Percentiles rank a stretch among this genome's conserved stretches.
phyloP scores from a whole-genome alignment of 2,329 filamentous ascomycete genomes.

The Paraphoma chrysanthemicola region DNA sequence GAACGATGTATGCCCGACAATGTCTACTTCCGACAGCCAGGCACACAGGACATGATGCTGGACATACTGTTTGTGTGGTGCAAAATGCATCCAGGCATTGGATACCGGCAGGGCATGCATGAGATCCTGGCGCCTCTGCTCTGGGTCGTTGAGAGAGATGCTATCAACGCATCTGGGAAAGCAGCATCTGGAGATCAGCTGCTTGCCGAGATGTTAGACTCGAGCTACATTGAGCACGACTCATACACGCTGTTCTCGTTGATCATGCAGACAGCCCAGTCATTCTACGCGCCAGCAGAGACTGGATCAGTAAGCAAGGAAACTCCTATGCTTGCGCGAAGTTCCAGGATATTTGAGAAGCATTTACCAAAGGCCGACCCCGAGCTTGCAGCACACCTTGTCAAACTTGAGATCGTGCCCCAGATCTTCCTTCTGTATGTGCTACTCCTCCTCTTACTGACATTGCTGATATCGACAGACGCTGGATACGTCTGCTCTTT shows the following conservation, averaged over 20 bases:
- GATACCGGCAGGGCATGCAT: constrained; percentile 99
- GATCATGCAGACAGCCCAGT: constrained; percentile 86
- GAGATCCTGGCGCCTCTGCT: constrained; percentile 90
- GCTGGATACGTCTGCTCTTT: constrained; percentile 93
- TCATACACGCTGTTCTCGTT: constrained; percentile 83
- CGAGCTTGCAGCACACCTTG: constrained; percentile 81
- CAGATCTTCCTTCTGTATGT: constrained; percentile 93
- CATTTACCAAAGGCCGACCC: constrained; percentile 80
- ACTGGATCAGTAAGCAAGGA: constrained; percentile 42
- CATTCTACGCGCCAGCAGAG: constrained; percentile 78
- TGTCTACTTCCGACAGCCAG: constrained; percentile 81
- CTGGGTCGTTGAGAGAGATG: constrained; percentile 83
- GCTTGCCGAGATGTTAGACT: constrained; percentile 66
- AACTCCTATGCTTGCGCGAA: constrained; percentile 82
- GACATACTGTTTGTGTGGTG: constrained; percentile 95
- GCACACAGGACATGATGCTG: constrained; percentile 80
- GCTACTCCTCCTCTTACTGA: not conserved
- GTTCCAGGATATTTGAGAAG: constrained; percentile 84
- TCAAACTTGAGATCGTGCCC: constrained; percentile 85
- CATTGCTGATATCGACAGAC: constrained; percentile 58
- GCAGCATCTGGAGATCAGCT: constrained; percentile 30
- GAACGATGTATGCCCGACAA: constrained; percentile 90
- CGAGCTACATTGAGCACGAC: constrained; percentile 84
- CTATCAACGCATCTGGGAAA: constrained; percentile 61
- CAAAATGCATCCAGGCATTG: constrained; percentile 85